Evolutionary conservation across 148 eudicot species (phyloP), one percentile per base, ranked within the genome.

Genomic region (Heliamphora exappendiculata): DNA sequence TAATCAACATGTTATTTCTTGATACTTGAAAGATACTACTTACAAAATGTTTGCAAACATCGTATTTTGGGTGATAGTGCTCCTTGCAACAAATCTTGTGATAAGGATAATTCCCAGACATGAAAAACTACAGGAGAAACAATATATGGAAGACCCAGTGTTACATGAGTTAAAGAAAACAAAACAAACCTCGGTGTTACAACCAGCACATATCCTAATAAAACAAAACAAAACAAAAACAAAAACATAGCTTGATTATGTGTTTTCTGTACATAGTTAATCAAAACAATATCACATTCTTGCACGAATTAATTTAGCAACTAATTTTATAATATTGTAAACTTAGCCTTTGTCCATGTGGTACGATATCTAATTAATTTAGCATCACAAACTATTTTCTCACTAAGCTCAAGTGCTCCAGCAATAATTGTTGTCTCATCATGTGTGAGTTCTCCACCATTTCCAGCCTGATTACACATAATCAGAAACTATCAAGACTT

Each of bases 391-490:
- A n/a, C n/a, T 55, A 86, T 88, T 89, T 88, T 88, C 76, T 83
- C 91, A 13, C 88, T 86, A 72, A 88, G 81, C 84, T 93, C 97
- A 70, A 93, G 87, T 65, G 97, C 97, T 57, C 97, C 97, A 78
- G 91, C 89, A 75, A 93, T 93, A 80, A 93, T 91, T 39, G 98
- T 93, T 76, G 96, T 93, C 86, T 93, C 98, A 78, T 93, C 96
- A 85, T 91, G 98, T 4, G 98, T 93, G 31, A 93, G 91, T 78
- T 93, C 98, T 67, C 98, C 98, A 55, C 98, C 98, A 76, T 91
- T 93, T 20, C 98, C 98, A 80, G 90, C 96, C 96, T 93, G n/a
- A n/a, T n/a, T n/a, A n/a, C n/a, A n/a, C n/a, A n/a, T n/a, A n/a
- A n/a, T n/a, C n/a, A n/a, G n/a, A n/a, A n/a, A n/a, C n/a, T n/a